Conservation (phyloP, 768 basidiomycete genomes). For the Suillus spraguei region DNA sequence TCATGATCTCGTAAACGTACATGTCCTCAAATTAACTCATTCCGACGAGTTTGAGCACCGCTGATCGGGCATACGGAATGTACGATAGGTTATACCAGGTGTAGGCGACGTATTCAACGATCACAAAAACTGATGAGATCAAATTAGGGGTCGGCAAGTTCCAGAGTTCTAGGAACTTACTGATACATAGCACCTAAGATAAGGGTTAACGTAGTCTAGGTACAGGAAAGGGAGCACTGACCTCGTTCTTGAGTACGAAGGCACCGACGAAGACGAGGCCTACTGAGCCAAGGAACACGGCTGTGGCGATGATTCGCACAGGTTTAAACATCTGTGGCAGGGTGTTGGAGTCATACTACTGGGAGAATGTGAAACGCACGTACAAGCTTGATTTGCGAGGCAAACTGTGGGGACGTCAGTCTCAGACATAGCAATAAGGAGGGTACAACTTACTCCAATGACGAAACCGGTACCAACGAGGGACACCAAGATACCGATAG, state of each 20-base stretch:
- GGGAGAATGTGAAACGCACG: slow-evolving; percentile 40
- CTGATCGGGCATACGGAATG: slow-evolving; percentile 87
- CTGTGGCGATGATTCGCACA: slow-evolving; percentile 79
- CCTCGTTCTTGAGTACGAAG: slow-evolving; percentile 72
- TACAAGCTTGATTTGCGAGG: slow-evolving; percentile 81
- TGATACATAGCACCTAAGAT: slow-evolving; percentile 63
- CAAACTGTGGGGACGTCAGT: slow-evolving; percentile 52
- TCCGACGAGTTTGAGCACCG: slow-evolving; percentile 66
- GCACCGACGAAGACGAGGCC: slow-evolving; percentile 84
- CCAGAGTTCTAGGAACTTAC: slow-evolving; percentile 36
- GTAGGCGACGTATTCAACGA: slow-evolving; percentile 90
- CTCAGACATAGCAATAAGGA: neutral
- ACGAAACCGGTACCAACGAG: slow-evolving; percentile 90
- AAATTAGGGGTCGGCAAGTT: neutral
- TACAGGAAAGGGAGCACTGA: slow-evolving; percentile 36
- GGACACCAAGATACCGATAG: slow-evolving; percentile 78
- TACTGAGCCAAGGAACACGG: slow-evolving; percentile 79
- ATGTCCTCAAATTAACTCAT: slow-evolving; percentile 25
- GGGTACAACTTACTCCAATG: slow-evolving; percentile 68
- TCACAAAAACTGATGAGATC: slow-evolving; percentile 70
- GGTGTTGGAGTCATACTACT: neutral
- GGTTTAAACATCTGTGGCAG: slow-evolving; percentile 88
- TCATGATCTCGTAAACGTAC: slow-evolving; percentile 18
- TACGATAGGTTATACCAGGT: slow-evolving; percentile 89
- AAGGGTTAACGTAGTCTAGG: neutral